Conservation (phyloP, 345 rosid species). For the Trapa incisa region DNA sequence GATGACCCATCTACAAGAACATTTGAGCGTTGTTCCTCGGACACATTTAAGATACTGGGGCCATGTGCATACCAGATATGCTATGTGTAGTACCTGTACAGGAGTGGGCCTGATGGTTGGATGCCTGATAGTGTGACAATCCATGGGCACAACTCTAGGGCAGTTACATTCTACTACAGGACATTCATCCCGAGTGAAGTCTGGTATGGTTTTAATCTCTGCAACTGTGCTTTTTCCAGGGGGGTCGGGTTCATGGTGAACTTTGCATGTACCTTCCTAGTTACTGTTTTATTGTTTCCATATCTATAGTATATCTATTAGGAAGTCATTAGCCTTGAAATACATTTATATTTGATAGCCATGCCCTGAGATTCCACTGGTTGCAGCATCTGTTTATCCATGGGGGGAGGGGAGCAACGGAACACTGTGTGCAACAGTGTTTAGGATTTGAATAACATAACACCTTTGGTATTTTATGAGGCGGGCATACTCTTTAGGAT, state of each 20-base stretch:
- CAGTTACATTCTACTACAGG: constrained; percentile 43
- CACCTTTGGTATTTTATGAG: too few species aligned
- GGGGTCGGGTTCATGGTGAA: constrained; percentile 7
- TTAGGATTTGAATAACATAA: too few species aligned
- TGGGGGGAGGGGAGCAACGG: too few species aligned
- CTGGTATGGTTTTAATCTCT: constrained; percentile 76
- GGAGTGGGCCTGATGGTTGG: constrained; percentile 81
- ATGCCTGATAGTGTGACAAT: constrained; percentile 52
- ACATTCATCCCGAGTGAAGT: constrained; percentile 39
- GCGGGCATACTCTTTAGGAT: too few species aligned
- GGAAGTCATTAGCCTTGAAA: background rate
- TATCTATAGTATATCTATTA: background rate
- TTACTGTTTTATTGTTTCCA: constrained; percentile 18
- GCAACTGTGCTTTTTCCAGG: constrained; percentile 32
- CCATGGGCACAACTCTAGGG: constrained; percentile 24
- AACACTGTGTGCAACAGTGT: too few species aligned
- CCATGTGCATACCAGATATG: constrained; percentile 71
- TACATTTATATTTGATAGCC: too few species aligned
- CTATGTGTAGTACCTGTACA: constrained; percentile 66
- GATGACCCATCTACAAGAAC: constrained; percentile 50
- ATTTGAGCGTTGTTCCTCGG: constrained; percentile 70
- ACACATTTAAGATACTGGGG: constrained; percentile 57
- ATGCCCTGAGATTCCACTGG: too few species aligned
- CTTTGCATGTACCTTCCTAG: constrained; percentile 18
- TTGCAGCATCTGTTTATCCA: too few species aligned